phyloP scores from a whole-genome alignment of 2,329 filamentous ascomycete species.

The Juglanconis oblonga region DNA sequence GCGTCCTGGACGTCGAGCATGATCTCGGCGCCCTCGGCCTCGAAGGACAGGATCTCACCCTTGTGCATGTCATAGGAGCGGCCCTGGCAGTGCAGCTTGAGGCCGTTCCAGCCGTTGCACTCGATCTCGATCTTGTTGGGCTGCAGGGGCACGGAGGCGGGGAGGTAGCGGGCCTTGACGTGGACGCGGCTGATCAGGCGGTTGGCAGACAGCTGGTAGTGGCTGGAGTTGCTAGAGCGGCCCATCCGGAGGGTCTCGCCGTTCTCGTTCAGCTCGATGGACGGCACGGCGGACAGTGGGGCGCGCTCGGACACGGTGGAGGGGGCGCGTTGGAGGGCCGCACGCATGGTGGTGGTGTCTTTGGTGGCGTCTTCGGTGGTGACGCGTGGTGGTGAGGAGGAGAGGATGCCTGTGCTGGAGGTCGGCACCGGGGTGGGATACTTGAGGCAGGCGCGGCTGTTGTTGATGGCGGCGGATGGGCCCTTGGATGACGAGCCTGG shows the following conservation, averaged over 20 bases:
- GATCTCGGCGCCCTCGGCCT: constrained; percentile 83
- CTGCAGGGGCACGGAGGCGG: constrained; percentile 62
- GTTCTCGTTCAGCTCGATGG: constrained; percentile 74
- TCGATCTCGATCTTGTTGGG: constrained; percentile 80
- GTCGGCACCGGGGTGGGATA: constrained; percentile 95
- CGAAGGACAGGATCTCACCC: constrained; percentile 84
- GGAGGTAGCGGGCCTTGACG: constrained; percentile 80
- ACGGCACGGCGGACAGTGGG: constrained; percentile 80
- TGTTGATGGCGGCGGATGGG: background rate
- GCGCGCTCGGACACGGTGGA: constrained; percentile 72
- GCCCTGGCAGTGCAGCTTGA: constrained; percentile 88
- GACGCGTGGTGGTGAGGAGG: constrained; percentile 72
- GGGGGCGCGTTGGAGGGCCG: constrained; percentile 56
- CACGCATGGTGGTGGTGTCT: constrained; percentile 32
- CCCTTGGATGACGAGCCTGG: constrained; percentile 31
- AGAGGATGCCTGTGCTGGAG: constrained; percentile 87
- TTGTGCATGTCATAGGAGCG: constrained; percentile 82
- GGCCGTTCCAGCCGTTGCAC: constrained; percentile 94
- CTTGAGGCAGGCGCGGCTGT: constrained; percentile 50
- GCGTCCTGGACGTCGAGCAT: constrained; percentile 95
- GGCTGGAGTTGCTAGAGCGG: constrained; percentile 89
- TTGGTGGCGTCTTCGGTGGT: constrained; percentile 22
- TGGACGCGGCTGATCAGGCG: constrained; percentile 91
- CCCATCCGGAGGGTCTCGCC: constrained; percentile 85
- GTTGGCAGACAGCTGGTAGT: constrained; percentile 90